Percentiles rank a stretch among this genome's conserved stretches.
Evolutionary conservation across 2,329 filamentous ascomycete genomes (phyloP).

Genomic region (Arthrinium phaeospermum): DNA sequence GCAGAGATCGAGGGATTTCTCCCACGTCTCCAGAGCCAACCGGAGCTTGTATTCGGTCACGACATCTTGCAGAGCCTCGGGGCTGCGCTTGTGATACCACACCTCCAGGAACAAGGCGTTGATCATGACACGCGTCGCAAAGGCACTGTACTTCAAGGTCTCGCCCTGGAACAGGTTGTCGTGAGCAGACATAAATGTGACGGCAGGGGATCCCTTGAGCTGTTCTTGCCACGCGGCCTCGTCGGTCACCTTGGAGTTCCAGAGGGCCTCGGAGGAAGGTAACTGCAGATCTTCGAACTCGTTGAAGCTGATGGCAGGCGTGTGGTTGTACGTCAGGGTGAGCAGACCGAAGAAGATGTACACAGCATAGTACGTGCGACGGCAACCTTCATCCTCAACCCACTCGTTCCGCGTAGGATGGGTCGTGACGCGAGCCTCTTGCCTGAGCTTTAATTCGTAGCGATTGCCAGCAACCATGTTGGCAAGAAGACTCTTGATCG

Average conservation of each 20-base stretch:
- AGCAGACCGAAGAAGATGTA: slow-evolving; percentile 98
- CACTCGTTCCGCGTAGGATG: slow-evolving; percentile 85
- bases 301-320: slow-evolving; percentile 96
- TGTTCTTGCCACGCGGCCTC: slow-evolving; percentile 85
- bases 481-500: slow-evolving; percentile 95
- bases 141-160: slow-evolving; percentile 88
- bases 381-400: slow-evolving; percentile 96
- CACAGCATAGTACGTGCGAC: slow-evolving; percentile 96
- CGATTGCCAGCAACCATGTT: slow-evolving; percentile 99
- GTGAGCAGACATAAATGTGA: slow-evolving; percentile 92
- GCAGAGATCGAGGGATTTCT: slow-evolving; percentile 91
- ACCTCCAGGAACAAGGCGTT: slow-evolving; percentile 98
- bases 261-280: slow-evolving; percentile 90
- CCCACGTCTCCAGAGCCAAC: slow-evolving; percentile 96
- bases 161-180: slow-evolving; percentile 96
- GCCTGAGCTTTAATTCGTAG: slow-evolving; percentile 92
- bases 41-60: slow-evolving; percentile 98
- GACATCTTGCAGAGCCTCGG: slow-evolving; percentile 95
- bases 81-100: slow-evolving; percentile 98
- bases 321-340: slow-evolving; percentile 97
- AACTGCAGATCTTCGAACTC: slow-evolving; percentile 94
- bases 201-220: slow-evolving; percentile 70
- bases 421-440: slow-evolving; percentile 80
- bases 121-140: slow-evolving; percentile 97
- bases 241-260: slow-evolving; percentile 83